Percentiles rank a stretch among this genome's conserved stretches.
phyloP scores from a whole-genome alignment of 1,284 basidiomycete species.

The Pseudozyma hubeiensis region DNA sequence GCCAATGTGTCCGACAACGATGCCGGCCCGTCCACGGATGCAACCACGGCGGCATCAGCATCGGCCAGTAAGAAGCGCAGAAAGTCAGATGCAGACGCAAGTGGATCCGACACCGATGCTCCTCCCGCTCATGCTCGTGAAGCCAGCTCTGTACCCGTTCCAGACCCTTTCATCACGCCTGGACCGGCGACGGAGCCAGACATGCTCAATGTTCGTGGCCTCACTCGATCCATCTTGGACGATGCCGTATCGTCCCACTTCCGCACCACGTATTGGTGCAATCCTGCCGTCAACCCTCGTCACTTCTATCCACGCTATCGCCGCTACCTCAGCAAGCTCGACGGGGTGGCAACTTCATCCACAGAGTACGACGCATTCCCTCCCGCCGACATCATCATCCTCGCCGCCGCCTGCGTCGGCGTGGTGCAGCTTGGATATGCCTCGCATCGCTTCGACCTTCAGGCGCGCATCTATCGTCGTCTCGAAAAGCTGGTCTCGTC shows the following conservation, averaged over 20 bases:
- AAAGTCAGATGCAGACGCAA: conserved; percentile 11
- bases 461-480: conserved; percentile 41
- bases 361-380: conserved; percentile 20
- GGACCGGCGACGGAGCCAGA: conserved; percentile 15
- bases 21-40: not conserved
- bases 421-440: conserved; percentile 27
- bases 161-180: conserved; percentile 15
- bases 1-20: conserved; percentile 21
- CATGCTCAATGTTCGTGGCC: conserved; percentile 36
- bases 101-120: not conserved
- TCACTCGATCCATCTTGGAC: conserved; percentile 33
- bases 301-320: conserved; percentile 41
- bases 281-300: conserved; percentile 27
- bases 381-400: conserved; percentile 33
- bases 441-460: conserved; percentile 36
- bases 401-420: conserved; percentile 41
- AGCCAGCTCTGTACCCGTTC: not conserved
- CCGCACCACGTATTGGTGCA: conserved; percentile 41
- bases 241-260: conserved; percentile 37
- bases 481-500: conserved; percentile 35
- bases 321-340: conserved; percentile 25
- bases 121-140: not conserved
- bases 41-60: not conserved
- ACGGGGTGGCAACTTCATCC: conserved; percentile 19
- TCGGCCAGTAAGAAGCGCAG: conserved; percentile 29